Base-by-base conservation (phyloP, 306 rosid genomes). In the Corylus avellana region DNA sequence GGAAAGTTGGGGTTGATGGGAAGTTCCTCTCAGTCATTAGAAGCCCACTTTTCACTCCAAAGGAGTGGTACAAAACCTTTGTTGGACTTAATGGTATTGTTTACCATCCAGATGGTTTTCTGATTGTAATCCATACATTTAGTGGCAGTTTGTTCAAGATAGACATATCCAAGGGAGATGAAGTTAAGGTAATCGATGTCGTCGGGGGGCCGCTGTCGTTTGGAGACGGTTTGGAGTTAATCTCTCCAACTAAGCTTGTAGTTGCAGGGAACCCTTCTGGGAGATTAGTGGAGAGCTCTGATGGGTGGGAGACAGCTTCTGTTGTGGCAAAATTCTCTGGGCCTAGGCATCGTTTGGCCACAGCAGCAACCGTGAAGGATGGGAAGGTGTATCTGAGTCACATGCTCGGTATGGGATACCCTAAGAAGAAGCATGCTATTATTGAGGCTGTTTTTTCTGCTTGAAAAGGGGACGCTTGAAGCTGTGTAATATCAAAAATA, bases 1-100 rank as follows among this genome's bases (percentile, higher is more conserved):
- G 99, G 99, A 95, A 95, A 86, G 94, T 95, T 70, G 97, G 96
- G 64, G 91, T 55, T 3, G 89, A 89, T 54, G 98, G 98, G 14
- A 77, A 89, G 47, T 78, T 90, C 44, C 6, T 89, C 48, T 89
- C 94, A 4, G 79, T 74, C 59, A 90, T 93, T n/a, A 87, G 77
- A 79, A 88, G 57, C 76, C 96, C 98, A 42, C 78, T 93, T 22
- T 91, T 95, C 79, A 69, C 73, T 44, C 70, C 89, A 56, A 91
- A 91, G 55, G 90, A 91, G 80, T 91, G 99, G 99, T 86, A 95
- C 90, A 95, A 83, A 74, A 84, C 75, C 89, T 74, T 88, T 72
- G 70, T 90, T 75, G 98, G 92, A 1, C 93, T 95, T 1, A 93
- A 95, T 48, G 99, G 98, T 35, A 95, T 91, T 39, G 93, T 95